Conservation (phyloP, 768 basidiomycete genomes). For the Suillus brevipes region DNA sequence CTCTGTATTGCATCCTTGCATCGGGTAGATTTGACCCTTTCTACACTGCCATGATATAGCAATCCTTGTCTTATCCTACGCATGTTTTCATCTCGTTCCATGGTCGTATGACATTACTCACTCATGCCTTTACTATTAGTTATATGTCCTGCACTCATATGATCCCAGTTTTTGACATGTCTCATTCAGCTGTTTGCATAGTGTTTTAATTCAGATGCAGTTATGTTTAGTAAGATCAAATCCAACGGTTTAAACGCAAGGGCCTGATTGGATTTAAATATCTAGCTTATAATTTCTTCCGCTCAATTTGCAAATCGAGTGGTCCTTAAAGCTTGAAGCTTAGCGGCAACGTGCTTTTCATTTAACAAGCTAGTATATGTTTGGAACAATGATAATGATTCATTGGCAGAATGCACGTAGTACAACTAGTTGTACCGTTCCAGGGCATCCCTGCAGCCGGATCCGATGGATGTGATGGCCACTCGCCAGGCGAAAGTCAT, state of each 20-base stretch:
- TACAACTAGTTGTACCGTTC: too few relatives aligned
- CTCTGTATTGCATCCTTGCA: slow-evolving; percentile 67
- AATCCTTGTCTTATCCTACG: slow-evolving; percentile 11
- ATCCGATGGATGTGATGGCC: slow-evolving; percentile 15
- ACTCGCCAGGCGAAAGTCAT: slow-evolving; percentile 21
- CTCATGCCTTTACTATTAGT: slow-evolving; percentile 2
- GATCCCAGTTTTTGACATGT: not conserved
- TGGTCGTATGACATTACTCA: slow-evolving; percentile 3
- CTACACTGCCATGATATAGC: slow-evolving; percentile 4
- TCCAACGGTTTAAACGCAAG: not conserved
- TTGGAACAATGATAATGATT: too few relatives aligned
- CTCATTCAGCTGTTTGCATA: not conserved
- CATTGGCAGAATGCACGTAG: too few relatives aligned
- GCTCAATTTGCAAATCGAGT: too few relatives aligned
- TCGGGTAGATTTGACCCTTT: slow-evolving; percentile 33
- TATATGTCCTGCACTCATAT: slow-evolving; percentile 2
- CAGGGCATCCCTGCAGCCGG: too few relatives aligned
- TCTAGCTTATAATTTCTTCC: too few relatives aligned
- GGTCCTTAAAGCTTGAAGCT: too few relatives aligned
- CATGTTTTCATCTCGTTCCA: slow-evolving; percentile 6
- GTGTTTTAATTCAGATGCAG: not conserved
- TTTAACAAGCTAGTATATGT: too few relatives aligned
- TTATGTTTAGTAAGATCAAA: not conserved
- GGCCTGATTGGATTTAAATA: too few relatives aligned
- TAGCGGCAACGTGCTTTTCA: too few relatives aligned